Base-by-base conservation (phyloP, 768 basidiomycete genomes). In the Stropharia rugosoannulata region DNA sequence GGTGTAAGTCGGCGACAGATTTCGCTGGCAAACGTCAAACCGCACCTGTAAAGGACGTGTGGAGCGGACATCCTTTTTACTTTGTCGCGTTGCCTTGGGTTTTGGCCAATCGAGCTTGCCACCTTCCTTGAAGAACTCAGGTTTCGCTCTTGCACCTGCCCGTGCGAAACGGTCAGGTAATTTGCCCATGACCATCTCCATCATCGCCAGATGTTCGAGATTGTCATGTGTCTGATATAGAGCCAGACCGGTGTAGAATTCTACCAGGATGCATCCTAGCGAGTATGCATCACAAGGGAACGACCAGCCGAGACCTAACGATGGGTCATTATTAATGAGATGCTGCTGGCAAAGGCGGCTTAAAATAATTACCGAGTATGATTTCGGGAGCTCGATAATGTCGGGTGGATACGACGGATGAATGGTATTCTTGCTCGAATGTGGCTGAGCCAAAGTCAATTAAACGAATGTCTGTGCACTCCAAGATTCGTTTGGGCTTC, bases 161-260 rank as follows among this genome's bases (percentile, higher is more conserved):
- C 88, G 81, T 38, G 85, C 84, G 66, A 96, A 93, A 5, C 87
- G 85, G 49, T 90, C 86, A 0, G 95, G 93, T 89, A 98, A 95
- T 75, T 90, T 92, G 56, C 96, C 96, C 91, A 98, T 98, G 38
- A 98, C 97, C 70, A 91, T 88, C 70, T 98, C 95, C 97, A 99
- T 99, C 97, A 99, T 99, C 39, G 96, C 97, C 12, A 99, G 84
- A 72, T 99, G 97, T 70, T 99, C 97, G 8, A 98, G 82, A 69
- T 99, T 98, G 73, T 98, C 96, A 66, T 98, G 97, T 0, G 97
- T 98, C 72, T 99, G 97, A 75, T 97, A 99, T n/a, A 99, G 82
- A 7, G 97, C 97, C 35, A 94, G 85, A 25, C 97, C 97, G 15
- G 97, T 99, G 75, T 86, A 96, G 70, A 99, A 98, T 70, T 99